These are phyloP conservation scores for Stenocarpella maydis DNA, from an alignment of 2,329 filamentous ascomycete species.

Conservation along the genomic window DNA sequence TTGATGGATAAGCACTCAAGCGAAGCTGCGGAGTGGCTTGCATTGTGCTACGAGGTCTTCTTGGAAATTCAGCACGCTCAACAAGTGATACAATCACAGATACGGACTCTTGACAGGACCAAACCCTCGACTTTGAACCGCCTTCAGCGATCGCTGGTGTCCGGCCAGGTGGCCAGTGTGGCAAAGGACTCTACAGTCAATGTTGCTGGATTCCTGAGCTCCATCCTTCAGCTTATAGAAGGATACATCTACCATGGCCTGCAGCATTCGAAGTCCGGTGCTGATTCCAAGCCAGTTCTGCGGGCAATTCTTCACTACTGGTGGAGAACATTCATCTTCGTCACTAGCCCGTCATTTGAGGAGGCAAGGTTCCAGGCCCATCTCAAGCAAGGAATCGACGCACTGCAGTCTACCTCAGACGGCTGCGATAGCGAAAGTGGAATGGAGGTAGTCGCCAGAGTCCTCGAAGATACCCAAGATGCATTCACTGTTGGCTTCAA, in stretches of 20 bases:
- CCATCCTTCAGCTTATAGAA: conserved; percentile 51
- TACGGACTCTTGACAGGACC: conserved; percentile 52
- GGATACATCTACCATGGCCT: conserved; percentile 49
- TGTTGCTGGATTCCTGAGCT: conserved; percentile 59
- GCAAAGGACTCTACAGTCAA: conserved; percentile 68
- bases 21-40: conserved; percentile 58
- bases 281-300: conserved; percentile 46
- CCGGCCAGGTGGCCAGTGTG: conserved; percentile 61
- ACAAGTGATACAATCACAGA: conserved; percentile 52
- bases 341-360: conserved; percentile 59
- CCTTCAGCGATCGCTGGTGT: conserved; percentile 66
- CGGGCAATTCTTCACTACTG: conserved; percentile 60
- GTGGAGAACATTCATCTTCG: conserved; percentile 59
- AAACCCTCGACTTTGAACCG: conserved; percentile 65
- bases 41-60: conserved; percentile 60
- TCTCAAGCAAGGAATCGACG: conserved; percentile 58
- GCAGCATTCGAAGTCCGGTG: conserved; percentile 38
- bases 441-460: conserved; percentile 48
- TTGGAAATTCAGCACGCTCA: conserved; percentile 54
- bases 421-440: conserved; percentile 41
- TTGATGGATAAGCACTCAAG: conserved; percentile 50
- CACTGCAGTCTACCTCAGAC: conserved; percentile 48
- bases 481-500: conserved; percentile 76
- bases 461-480: conserved; percentile 55
- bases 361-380: conserved; percentile 72